Conservation (phyloP, 164 flowering plant genomes). For the Cinnamomum chago region DNA sequence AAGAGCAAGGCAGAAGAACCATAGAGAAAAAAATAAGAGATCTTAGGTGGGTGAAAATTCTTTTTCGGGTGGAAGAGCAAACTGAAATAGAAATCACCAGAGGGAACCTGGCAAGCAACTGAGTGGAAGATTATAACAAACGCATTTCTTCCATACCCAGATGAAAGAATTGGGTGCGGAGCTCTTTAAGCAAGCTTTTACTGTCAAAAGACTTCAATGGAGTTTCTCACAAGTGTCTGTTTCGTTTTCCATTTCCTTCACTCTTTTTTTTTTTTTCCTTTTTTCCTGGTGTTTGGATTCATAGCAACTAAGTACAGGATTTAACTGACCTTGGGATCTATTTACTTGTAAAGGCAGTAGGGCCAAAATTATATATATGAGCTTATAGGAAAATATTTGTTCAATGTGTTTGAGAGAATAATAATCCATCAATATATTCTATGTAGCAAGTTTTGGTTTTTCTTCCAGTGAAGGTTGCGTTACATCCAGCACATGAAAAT, state of each 20-base stretch:
- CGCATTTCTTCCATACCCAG: not conserved
- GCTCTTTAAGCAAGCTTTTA: not conserved
- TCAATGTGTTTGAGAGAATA: slow-evolving; percentile 6
- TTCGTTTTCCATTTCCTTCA: not conserved
- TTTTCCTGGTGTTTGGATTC: not conserved
- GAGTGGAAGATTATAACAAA: not conserved
- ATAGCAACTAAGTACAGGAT: not conserved
- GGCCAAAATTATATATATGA: not conserved
- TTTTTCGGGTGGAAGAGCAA: not conserved
- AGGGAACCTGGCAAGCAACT: not conserved
- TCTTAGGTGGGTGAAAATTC: not conserved
- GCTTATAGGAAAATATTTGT: slow-evolving; percentile 5
- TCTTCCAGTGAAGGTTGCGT: not conserved
- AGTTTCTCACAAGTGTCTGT: not conserved
- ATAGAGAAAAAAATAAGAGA: not conserved
- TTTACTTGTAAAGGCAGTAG: not conserved
- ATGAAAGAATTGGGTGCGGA: slow-evolving; percentile 3
- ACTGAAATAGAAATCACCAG: not conserved
- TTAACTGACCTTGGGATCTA: not conserved
- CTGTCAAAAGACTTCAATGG: not conserved
- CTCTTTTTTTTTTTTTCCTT: not conserved
- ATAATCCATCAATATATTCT: not conserved
- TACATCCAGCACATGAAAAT: not conserved
- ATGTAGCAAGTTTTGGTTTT: not conserved
- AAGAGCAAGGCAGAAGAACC: not conserved